phyloP scores from a whole-genome alignment of 1,284 basidiomycete species.

The Erythrobasidium hasegawianum region DNA sequence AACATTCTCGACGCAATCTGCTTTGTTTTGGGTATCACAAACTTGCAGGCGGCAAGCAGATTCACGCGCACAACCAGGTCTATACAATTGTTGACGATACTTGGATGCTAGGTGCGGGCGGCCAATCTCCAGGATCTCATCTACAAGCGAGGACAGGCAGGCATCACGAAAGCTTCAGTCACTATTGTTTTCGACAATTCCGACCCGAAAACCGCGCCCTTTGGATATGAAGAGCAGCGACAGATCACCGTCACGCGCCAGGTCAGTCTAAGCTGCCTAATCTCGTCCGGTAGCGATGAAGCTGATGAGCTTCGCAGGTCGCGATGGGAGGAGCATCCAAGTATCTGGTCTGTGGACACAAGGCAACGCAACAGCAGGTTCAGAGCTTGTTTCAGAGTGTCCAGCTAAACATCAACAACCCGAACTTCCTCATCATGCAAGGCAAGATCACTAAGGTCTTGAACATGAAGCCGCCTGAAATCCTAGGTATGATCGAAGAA shows the following conservation, averaged over 20 bases:
- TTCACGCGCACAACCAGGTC: not conserved
- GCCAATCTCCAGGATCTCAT: slow-evolving; percentile 96
- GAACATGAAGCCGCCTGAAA: slow-evolving; percentile 98
- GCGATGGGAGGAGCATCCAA: slow-evolving; percentile 92
- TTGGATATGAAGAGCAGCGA: slow-evolving; percentile 73
- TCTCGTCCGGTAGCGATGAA: not conserved
- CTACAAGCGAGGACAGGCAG: slow-evolving; percentile 96
- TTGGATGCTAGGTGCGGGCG: slow-evolving; percentile 71
- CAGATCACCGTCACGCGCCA: slow-evolving; percentile 97
- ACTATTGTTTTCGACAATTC: slow-evolving; percentile 99
- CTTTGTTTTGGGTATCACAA: slow-evolving; percentile 94
- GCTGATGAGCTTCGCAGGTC: slow-evolving; percentile 57
- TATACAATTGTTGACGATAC: not conserved
- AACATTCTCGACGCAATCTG: slow-evolving; percentile 98
- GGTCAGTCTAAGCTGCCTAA: slow-evolving; percentile 54
- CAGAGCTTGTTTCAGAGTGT: slow-evolving; percentile 95
- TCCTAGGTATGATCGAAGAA: slow-evolving; percentile 97
- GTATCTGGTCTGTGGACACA: slow-evolving; percentile 95
- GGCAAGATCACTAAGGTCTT: slow-evolving; percentile 73
- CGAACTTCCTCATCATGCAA: slow-evolving; percentile 99
- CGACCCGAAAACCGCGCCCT: slow-evolving; percentile 79
- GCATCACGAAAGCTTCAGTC: slow-evolving; percentile 93
- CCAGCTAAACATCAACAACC: slow-evolving; percentile 99
- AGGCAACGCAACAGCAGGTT: slow-evolving; percentile 78
- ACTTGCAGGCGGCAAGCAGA: slow-evolving; percentile 57